Base-by-base conservation (phyloP, 495 filamentous ascomycete species). In the Amniculicola lignicola region DNA sequence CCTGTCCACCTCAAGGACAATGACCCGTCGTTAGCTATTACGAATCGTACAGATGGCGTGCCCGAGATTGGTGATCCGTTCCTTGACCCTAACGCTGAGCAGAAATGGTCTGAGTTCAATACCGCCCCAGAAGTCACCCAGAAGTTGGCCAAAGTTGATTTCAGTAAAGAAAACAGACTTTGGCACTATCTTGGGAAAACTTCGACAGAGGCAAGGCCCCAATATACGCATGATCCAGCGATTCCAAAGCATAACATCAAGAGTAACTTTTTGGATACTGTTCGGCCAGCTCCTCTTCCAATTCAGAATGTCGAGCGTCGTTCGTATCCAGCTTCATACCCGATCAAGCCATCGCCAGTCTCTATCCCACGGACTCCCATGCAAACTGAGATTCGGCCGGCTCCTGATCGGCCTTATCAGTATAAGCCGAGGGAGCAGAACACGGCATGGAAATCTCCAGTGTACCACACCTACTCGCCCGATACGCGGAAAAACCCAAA, bases 201-300 rank as follows among this genome's bases (percentile, higher is more conserved):
- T 42, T 96, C 92, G 39, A 97, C 93, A 16, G 93, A 98, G 67
- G 86, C 90, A 64, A 90, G 85, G 71, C 85, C 89, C 38, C 88
- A 95, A 66, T 98, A 90, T 75, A 95, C 93, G 24, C 86, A 93
- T 59, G 85, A 94, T 74, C 82, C 78, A 55, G 72, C 72, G 33
- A 82, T 79, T 40, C 58, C 73, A 55, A 59, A 48, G 37, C 74
- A 85, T 58, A 84, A 82, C 48, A 57, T 70, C 25, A 80, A 80
- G 69, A 79, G 77, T 52, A 81, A 80, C 59, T 87, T 82, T 69
- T 59, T 86, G 67, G 82, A 84, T 40, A 79, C 79, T 1, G 70
- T 86, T 49, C 80, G 80, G 63, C 77, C 80, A 6, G 37, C 70
- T 29, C 61, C 70, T 43, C 37, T 66, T 19, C 46, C 63, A 35